These are phyloP conservation scores for Penicillium sp. DNA, from an alignment of 2,329 filamentous ascomycete genomes.

Conservation along the genomic window DNA sequence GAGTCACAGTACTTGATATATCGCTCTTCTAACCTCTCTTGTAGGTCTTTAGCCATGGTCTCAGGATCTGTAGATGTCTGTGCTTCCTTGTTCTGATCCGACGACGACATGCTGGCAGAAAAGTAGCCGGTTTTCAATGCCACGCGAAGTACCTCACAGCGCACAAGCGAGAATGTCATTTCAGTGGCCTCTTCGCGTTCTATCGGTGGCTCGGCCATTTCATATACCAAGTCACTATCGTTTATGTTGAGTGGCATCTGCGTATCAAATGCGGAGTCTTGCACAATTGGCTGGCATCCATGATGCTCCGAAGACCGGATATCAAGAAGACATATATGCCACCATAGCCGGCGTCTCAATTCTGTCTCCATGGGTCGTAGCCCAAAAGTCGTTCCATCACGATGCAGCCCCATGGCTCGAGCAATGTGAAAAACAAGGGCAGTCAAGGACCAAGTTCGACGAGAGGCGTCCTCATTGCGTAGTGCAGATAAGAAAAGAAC, in stretches of 20 bases:
- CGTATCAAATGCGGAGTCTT: constrained; percentile 47
- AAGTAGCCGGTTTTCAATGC: constrained; percentile 38
- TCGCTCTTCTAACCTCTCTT: constrained; percentile 15
- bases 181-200: constrained; percentile 56
- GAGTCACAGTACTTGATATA: constrained; percentile 24
- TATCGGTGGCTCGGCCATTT: constrained; percentile 48
- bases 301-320: constrained; percentile 50
- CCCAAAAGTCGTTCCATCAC: constrained; percentile 50
- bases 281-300: constrained; percentile 46
- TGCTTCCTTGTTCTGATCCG: background rate
- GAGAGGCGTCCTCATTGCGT: constrained; percentile 30
- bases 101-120: constrained; percentile 15
- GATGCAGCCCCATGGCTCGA: constrained; percentile 36
- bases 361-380: constrained; percentile 51
- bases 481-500: constrained; percentile 60
- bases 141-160: constrained; percentile 53
- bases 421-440: constrained; percentile 35
- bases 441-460: constrained; percentile 34
- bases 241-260: constrained; percentile 54
- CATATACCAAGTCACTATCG: constrained; percentile 52
- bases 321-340: constrained; percentile 52
- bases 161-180: constrained; percentile 52
- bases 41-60: constrained; percentile 14
- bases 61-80: constrained; percentile 1
- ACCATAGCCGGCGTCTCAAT: constrained; percentile 55